Evolutionary conservation across 2,329 filamentous ascomycete species (phyloP), one percentile per base, ranked within the genome.

Genomic region (Nigrograna mackinnonii): DNA sequence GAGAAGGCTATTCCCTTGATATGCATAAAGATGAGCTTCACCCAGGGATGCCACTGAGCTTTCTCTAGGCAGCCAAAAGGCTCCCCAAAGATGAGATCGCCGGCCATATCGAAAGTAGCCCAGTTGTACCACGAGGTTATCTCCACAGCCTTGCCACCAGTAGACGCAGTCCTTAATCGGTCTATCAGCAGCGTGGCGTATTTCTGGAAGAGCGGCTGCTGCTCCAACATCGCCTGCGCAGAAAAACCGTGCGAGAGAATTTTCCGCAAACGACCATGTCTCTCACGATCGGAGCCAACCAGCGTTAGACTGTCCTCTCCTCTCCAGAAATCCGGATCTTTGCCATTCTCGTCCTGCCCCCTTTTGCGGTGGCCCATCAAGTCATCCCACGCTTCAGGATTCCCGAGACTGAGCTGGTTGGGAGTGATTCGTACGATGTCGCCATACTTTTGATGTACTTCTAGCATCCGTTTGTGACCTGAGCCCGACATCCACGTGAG

Each of bases 11-110:
- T 46, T 1, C 54, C 60, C 45, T 58, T 63, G 3, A 55, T 59
- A 30, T 60, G 60, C 11, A 51, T 56, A 12, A 52, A 43, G 0
- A 51, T 47, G 6, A 62, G 47, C 5, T 55, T 55, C 9, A 36
- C 19, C 34, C 34, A 36, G 11, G 16, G 19, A 17, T 36, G 17
- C 7, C 7, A 13, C 19, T 20, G 13, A 11, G 7, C 35, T 17
- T n/a, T 35, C 19, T 41, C 39, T 5, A 59, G 24, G 12, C 49
- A 52, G 6, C 38, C 26, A 19, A 60, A 79, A 0, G 73, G 68
- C 4, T 75, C 68, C 0, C 78, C 78, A 52, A 80, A 80, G 0
- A 76, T 74, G 17, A 80, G 67, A 47, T 74, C 71, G 7, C 72
- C 73, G 44, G 55, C 54, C 17, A 60, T 43, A 30, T 60, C 53